A percentile compares a stretch with the other conserved stretches of the same genome.
phyloP scores from a whole-genome alignment of 169 alveolate species.

The Haemoproteus tartakovskyi region DNA sequence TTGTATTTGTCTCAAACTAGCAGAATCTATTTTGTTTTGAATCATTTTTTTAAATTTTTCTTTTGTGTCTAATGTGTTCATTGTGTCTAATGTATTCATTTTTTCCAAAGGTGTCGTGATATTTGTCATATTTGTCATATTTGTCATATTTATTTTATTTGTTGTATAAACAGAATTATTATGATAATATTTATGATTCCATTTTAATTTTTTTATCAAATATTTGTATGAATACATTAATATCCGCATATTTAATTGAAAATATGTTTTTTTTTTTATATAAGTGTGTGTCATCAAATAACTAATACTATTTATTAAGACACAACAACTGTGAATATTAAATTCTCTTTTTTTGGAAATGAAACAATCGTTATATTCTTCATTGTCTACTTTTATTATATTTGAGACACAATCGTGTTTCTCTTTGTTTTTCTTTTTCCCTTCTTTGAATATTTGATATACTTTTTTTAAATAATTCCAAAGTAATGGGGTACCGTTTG shows the following conservation, averaged over 20 bases:
- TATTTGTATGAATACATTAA: not conserved
- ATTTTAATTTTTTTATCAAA: not conserved
- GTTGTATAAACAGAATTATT: no score
- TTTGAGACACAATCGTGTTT: not conserved
- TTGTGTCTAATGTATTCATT: no score
- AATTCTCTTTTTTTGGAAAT: slow-evolving; percentile 1
- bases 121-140: no score
- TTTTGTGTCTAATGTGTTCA: not conserved
- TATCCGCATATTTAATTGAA: slow-evolving; percentile 6
- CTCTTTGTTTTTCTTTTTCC: not conserved
- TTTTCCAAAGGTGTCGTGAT: no score
- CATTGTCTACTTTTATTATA: slow-evolving; percentile 15
- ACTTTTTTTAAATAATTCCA: slow-evolving; percentile 8
- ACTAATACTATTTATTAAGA: slow-evolving; percentile 14
- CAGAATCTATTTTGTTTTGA: slow-evolving; percentile 26
- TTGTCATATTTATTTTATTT: no score
- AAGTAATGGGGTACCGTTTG: not conserved
- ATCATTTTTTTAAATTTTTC: not conserved
- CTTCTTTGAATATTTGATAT: not conserved
- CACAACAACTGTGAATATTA: slow-evolving; percentile 28
- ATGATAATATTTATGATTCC: no score
- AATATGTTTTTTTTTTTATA: slow-evolving; percentile 1
- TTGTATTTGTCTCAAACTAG: slow-evolving; percentile 39
- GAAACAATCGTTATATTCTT: not conserved
- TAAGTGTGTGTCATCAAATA: slow-evolving; percentile 26